phyloP scores from a whole-genome alignment of 257 asterid genomes.

The Solanum bukasovii region DNA sequence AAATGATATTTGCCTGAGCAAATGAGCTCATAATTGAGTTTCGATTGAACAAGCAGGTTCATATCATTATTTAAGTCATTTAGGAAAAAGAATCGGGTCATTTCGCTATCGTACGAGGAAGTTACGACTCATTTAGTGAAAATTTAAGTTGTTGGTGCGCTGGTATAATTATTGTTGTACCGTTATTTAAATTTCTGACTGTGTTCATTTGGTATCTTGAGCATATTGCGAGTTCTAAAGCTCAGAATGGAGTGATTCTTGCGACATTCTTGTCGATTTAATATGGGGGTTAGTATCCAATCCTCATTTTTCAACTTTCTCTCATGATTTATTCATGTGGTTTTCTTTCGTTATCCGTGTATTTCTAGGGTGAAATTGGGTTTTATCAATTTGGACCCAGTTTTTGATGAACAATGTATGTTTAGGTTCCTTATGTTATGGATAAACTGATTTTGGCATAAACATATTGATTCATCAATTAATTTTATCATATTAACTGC shows the following conservation, averaged over 20 bases:
- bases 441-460: background rate
- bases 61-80: too few relatives aligned
- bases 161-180: background rate
- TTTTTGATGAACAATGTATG: background rate
- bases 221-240: background rate
- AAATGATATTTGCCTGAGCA: background rate
- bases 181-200: too few relatives aligned
- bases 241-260: background rate
- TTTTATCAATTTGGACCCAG: background rate
- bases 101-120: background rate
- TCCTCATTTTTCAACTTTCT: too few relatives aligned
- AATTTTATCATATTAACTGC: background rate
- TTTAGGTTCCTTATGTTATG: background rate
- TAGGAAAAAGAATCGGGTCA: background rate
- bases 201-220: background rate
- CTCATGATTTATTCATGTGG: background rate
- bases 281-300: background rate
- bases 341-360: too few relatives aligned
- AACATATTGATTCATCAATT: background rate
- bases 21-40: background rate
- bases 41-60: background rate
- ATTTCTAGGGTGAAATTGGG: background rate
- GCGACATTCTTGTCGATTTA: background rate
- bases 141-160: background rate
- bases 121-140: too few relatives aligned